phyloP scores from a whole-genome alignment of 352 stramenopile genomes.

The Phytophthora sansomeana region DNA sequence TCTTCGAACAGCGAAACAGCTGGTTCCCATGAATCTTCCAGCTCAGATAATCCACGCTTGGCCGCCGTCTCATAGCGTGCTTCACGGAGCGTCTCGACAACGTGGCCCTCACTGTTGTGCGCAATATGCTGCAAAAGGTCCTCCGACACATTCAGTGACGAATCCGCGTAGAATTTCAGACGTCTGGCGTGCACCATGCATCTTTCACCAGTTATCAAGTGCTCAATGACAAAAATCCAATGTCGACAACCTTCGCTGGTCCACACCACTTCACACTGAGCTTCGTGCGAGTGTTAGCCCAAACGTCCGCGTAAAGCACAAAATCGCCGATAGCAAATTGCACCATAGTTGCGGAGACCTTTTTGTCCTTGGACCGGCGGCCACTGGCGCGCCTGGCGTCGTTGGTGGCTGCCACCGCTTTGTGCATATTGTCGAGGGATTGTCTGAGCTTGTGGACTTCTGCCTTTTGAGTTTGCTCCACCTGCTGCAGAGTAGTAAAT shows the following conservation, averaged over 20 bases:
- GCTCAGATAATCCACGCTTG: background rate
- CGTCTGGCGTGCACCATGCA: background rate
- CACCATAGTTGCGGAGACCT: background rate
- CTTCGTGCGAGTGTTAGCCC: background rate
- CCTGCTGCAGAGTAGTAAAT: background rate
- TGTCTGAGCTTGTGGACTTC: no score
- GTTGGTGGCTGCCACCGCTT: background rate
- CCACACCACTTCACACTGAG: background rate
- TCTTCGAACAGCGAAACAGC: background rate
- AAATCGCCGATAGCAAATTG: background rate
- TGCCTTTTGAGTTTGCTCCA: no score
- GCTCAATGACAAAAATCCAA: background rate
- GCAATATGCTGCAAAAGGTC: background rate
- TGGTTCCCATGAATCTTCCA: background rate
- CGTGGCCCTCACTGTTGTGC: background rate
- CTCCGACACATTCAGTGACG: background rate
- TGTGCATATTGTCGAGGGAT: constrained; percentile 1
- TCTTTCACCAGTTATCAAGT: background rate
- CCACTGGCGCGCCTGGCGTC: background rate
- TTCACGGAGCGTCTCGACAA: background rate
- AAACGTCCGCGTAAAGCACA: background rate
- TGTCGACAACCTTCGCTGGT: background rate
- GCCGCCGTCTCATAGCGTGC: background rate
- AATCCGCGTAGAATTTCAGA: constrained; percentile 1
- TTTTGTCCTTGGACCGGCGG: background rate